Percentiles rank a stretch among this genome's conserved stretches.
phyloP scores from a whole-genome alignment of 441 rosid genomes.

The Populus hybrid region DNA sequence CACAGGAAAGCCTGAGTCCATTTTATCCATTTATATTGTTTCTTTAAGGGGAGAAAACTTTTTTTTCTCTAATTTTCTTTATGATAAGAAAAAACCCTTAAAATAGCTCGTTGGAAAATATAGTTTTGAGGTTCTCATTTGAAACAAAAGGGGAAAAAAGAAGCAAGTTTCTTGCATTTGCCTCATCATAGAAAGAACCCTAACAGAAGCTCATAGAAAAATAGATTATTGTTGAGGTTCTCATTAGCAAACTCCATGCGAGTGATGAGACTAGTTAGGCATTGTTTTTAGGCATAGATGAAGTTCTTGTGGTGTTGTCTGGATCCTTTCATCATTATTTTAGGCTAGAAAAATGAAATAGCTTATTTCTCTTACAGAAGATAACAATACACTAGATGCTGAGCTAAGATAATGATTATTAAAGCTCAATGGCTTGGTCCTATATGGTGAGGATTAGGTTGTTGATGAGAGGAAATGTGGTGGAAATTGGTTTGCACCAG shows the following conservation, averaged over 20 bases:
- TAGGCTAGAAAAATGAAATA: not conserved
- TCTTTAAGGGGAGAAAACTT: conserved; percentile 7
- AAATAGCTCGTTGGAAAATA: not conserved
- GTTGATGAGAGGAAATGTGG: not conserved
- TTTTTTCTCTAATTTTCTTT: not conserved
- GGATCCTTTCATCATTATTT: not conserved
- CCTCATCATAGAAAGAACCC: not conserved
- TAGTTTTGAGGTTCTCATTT: not conserved
- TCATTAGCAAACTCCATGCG: not conserved
- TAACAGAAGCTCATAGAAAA: no score
- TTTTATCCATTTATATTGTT: conserved; percentile 18
- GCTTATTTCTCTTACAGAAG: no score
- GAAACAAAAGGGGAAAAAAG: not conserved
- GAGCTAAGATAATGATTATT: not conserved
- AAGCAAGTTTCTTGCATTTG: not conserved
- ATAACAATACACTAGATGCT: not conserved
- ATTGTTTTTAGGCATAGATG: not conserved
- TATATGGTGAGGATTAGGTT: not conserved
- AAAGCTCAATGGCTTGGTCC: not conserved
- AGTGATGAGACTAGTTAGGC: not conserved
- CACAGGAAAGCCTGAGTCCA: conserved; percentile 15
- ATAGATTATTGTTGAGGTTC: not conserved
- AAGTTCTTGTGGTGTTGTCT: not conserved
- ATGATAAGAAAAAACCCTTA: no score
- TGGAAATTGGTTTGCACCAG: not conserved